Conservation (phyloP, 352 stramenopile genomes). For the Phytopythium litorale region DNA sequence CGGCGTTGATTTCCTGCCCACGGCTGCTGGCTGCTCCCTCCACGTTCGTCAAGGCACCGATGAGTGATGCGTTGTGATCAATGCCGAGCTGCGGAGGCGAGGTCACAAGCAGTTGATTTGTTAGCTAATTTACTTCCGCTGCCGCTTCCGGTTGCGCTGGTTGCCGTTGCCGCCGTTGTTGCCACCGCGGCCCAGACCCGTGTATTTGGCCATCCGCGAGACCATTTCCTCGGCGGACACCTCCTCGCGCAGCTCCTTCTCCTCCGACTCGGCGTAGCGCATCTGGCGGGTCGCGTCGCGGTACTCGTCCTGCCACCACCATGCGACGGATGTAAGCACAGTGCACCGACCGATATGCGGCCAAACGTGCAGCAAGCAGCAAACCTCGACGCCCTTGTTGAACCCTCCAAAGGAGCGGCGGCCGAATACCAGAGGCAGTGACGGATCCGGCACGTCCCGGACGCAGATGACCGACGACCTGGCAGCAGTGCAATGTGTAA, state of each 20-base stretch:
- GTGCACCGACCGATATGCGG: no score
- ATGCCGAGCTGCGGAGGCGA: not conserved
- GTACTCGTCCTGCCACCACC: conserved; percentile 49
- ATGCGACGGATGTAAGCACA: no score
- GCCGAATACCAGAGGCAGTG: conserved; percentile 66
- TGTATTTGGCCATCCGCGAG: conserved; percentile 83
- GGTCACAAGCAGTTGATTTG: conserved; percentile 2
- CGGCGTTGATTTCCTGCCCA: not conserved
- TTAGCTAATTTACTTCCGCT: conserved; percentile 40
- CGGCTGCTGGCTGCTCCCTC: not conserved
- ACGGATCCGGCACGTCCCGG: conserved; percentile 66
- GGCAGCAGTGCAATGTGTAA: not conserved
- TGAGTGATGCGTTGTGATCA: not conserved
- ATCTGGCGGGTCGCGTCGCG: conserved; percentile 51
- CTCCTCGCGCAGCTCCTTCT: conserved; percentile 72
- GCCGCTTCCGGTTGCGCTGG: conserved; percentile 46
- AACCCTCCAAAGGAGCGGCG: conserved; percentile 78
- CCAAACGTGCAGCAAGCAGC: not conserved
- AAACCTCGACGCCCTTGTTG: conserved; percentile 73
- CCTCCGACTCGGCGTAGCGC: conserved; percentile 57
- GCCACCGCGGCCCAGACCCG: conserved; percentile 46
- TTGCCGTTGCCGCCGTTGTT: conserved; percentile 21
- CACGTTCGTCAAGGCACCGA: not conserved
- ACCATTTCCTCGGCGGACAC: conserved; percentile 82
- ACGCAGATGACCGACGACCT: conserved; percentile 41